Evolutionary conservation across 2,329 filamentous ascomycete species (phyloP).

Genomic region (Coniochaeta ligniaria): DNA sequence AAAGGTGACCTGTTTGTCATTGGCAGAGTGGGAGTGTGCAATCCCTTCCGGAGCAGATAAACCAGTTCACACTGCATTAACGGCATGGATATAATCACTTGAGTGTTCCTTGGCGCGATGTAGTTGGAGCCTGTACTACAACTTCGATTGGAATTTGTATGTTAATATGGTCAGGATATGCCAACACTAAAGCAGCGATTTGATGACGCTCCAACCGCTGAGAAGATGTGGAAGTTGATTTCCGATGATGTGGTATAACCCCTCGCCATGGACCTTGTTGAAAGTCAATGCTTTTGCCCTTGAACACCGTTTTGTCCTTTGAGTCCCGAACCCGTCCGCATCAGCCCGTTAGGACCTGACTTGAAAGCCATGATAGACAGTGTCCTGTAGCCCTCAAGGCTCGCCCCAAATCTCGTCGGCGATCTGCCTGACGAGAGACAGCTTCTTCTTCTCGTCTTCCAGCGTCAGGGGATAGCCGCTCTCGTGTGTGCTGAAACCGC

Average conservation of each 20-base stretch:
- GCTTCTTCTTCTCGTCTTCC: conserved; percentile 67
- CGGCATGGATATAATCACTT: not conserved
- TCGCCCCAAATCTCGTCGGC: conserved; percentile 65
- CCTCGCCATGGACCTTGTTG: conserved; percentile 1
- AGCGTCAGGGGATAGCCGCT: conserved; percentile 62
- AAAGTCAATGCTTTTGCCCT: conserved; percentile 1
- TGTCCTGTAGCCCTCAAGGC: conserved; percentile 23
- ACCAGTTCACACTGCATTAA: not conserved
- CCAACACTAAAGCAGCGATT: not conserved
- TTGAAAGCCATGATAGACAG: not conserved
- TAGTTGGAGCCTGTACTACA: too few relatives aligned
- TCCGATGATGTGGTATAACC: not conserved
- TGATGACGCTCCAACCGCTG: not conserved
- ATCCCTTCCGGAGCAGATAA: not conserved
- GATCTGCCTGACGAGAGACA: conserved; percentile 62
- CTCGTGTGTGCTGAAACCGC: conserved; percentile 68
- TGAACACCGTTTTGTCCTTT: not conserved
- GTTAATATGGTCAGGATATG: not conserved
- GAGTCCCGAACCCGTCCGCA: not conserved
- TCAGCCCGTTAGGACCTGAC: not conserved
- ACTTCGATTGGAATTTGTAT: not conserved
- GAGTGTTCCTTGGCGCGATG: not conserved
- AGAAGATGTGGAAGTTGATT: conserved; percentile 1
- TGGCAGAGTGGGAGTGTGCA: not conserved
- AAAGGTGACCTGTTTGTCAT: not conserved